A percentile compares a stretch with the other conserved stretches of the same genome.
Conservation (phyloP, 768 basidiomycete genomes). For the Leccinum arenicola region DNA sequence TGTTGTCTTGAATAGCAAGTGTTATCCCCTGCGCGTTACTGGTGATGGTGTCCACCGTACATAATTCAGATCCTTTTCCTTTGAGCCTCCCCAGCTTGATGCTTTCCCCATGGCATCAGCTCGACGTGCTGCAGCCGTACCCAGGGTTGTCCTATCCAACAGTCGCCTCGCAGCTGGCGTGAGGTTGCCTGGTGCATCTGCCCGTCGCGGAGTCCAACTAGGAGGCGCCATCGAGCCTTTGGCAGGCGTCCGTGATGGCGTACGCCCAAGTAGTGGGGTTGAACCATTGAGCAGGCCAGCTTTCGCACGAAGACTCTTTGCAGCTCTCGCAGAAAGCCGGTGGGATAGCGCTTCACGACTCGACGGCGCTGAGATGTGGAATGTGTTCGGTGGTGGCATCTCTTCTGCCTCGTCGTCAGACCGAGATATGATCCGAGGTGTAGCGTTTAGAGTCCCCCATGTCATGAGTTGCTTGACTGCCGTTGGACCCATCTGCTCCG, state of each 20-base stretch:
- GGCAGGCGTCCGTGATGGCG: conserved; percentile 36
- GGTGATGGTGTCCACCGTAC: conserved; percentile 82
- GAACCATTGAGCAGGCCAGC: conserved; percentile 57
- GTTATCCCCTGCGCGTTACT: conserved; percentile 35
- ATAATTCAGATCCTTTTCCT: conserved; percentile 60
- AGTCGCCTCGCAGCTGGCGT: conserved; percentile 85
- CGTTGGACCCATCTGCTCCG: conserved; percentile 72
- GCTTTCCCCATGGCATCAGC: conserved; percentile 64
- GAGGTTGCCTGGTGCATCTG: conserved; percentile 68
- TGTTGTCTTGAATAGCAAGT: conserved; percentile 1
- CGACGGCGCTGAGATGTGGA: conserved; percentile 76
- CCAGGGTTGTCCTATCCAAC: conserved; percentile 68
- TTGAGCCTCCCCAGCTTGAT: conserved; percentile 55
- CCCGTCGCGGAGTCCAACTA: conserved; percentile 71
- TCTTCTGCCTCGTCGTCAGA: conserved; percentile 50
- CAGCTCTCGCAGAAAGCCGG: conserved; percentile 77
- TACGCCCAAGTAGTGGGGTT: conserved; percentile 24
- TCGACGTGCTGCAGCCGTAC: conserved; percentile 58
- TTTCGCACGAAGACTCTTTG: conserved; percentile 76
- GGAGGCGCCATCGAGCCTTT: conserved; percentile 71
- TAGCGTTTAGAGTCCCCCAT: conserved; percentile 91
- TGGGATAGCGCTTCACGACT: conserved; percentile 79
- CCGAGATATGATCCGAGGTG: conserved; percentile 81
- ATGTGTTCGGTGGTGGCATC: conserved; percentile 51
- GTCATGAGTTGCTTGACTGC: conserved; percentile 95